Evolutionary conservation across 805 yeast genomes (phyloP).

Genomic region (Schwanniomyces polymorphus): DNA sequence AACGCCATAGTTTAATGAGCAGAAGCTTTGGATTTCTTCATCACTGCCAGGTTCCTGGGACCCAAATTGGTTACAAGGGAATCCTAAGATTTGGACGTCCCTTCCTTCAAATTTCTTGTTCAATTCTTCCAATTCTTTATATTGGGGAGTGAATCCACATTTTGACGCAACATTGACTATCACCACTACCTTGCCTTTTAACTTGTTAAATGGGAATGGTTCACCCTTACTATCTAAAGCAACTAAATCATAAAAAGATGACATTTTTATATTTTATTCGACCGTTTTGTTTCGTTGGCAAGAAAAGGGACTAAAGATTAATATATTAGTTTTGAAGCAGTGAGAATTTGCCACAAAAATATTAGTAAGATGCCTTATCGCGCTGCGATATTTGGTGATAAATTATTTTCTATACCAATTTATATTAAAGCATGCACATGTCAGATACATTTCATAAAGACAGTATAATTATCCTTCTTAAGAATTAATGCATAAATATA

Average conservation of each 20-base stretch:
- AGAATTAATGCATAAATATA: no score
- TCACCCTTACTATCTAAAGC: conserved; percentile 41
- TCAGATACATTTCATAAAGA: no score
- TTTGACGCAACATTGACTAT: conserved; percentile 46
- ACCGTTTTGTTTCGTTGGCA: no score
- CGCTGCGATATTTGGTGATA: no score
- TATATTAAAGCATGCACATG: no score
- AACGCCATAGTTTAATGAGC: conserved; percentile 83
- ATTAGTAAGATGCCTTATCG: no score
- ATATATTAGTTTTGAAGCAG: no score
- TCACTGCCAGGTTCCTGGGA: conserved; percentile 42
- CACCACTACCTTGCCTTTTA: conserved; percentile 48
- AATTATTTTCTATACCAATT: no score
- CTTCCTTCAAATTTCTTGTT: conserved; percentile 39
- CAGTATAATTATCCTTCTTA: no score
- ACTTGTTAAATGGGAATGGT: conserved; percentile 33
- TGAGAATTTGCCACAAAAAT: no score
- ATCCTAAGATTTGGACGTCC: conserved; percentile 39
- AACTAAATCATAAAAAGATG: conserved; percentile 39
- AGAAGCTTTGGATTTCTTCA: conserved; percentile 69
- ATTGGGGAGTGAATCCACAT: conserved; percentile 47
- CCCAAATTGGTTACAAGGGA: conserved; percentile 47
- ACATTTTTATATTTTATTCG: conserved; percentile 9
- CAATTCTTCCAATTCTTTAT: conserved; percentile 41
- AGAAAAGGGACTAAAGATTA: no score